Conservation (phyloP, 2,329 filamentous ascomycete genomes). For the Coniochaeta sp. region DNA sequence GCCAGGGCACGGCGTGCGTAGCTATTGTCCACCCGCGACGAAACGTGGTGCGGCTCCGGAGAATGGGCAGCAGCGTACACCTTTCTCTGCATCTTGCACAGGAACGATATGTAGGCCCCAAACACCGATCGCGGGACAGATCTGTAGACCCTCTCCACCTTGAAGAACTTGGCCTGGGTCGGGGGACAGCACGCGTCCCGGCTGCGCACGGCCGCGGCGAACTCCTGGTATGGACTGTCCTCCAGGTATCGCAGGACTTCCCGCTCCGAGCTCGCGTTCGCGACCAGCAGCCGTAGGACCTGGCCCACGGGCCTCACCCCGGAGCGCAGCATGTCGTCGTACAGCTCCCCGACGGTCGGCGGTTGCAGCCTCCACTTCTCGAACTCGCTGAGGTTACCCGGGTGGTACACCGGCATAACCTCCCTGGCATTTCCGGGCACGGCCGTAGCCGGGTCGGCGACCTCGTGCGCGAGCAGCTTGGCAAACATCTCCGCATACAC, state of each 20-base stretch:
- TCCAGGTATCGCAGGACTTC: conserved; percentile 42
- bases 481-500: conserved; percentile 56
- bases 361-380: conserved; percentile 56
- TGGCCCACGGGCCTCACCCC: conserved; percentile 39
- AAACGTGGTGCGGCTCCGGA: conserved; percentile 4
- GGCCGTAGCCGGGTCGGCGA: conserved; percentile 14
- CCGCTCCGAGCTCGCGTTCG: conserved; percentile 38
- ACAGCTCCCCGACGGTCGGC: conserved; percentile 52
- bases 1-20: conserved; percentile 26
- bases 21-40: neutral
- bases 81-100: conserved; percentile 34
- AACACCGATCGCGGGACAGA: conserved; percentile 31
- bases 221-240: conserved; percentile 29
- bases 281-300: conserved; percentile 49
- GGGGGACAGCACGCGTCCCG: neutral
- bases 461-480: conserved; percentile 38
- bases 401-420: conserved; percentile 40
- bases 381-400: conserved; percentile 54
- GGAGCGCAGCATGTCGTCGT: conserved; percentile 45
- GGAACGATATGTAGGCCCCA: conserved; percentile 41
- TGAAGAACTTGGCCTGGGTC: conserved; percentile 2
- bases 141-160: conserved; percentile 11
- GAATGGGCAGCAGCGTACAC: conserved; percentile 8
- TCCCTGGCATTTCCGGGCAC: conserved; percentile 56
- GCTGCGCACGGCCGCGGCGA: neutral